These are phyloP conservation scores for Calonectria honghensis DNA, from an alignment of 2,329 filamentous ascomycete genomes.

Conservation along the genomic window DNA sequence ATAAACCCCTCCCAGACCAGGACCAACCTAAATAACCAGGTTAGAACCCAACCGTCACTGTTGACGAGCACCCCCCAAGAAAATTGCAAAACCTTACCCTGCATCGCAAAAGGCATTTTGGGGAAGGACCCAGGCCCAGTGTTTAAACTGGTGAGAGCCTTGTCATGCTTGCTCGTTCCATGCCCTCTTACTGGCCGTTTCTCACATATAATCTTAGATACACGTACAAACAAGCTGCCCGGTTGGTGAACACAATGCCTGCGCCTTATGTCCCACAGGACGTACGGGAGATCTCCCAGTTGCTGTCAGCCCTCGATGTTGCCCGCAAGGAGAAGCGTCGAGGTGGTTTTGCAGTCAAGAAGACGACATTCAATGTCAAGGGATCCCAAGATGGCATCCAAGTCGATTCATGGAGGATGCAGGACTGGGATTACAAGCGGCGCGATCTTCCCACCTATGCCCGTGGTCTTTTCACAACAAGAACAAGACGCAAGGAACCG, in stretches of 20 bases:
- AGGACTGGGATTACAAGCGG: conserved; percentile 97
- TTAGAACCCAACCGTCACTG: background rate
- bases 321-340: conserved; percentile 73
- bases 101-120: background rate
- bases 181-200: conserved; percentile 2
- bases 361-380: conserved; percentile 83
- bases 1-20: conserved; percentile 22
- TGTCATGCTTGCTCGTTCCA: background rate
- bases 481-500: conserved; percentile 75
- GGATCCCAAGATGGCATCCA: conserved; percentile 77
- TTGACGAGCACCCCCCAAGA: background rate
- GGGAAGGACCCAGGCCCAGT: background rate
- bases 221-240: background rate
- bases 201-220: conserved; percentile 34
- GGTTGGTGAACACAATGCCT: conserved; percentile 52
- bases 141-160: conserved; percentile 5
- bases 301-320: conserved; percentile 79
- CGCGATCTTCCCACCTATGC: conserved; percentile 91
- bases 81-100: background rate
- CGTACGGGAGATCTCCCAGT: conserved; percentile 76
- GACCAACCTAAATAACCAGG: conserved; percentile 18
- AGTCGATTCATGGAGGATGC: conserved; percentile 94
- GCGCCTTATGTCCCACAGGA: conserved; percentile 82
- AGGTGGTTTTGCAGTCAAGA: conserved; percentile 83
- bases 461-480: conserved; percentile 93